Percentiles rank a stretch among this genome's conserved stretches.
Evolutionary conservation across 2,329 filamentous ascomycete species (phyloP).

Genomic region (Aspergillus novofumigatus): DNA sequence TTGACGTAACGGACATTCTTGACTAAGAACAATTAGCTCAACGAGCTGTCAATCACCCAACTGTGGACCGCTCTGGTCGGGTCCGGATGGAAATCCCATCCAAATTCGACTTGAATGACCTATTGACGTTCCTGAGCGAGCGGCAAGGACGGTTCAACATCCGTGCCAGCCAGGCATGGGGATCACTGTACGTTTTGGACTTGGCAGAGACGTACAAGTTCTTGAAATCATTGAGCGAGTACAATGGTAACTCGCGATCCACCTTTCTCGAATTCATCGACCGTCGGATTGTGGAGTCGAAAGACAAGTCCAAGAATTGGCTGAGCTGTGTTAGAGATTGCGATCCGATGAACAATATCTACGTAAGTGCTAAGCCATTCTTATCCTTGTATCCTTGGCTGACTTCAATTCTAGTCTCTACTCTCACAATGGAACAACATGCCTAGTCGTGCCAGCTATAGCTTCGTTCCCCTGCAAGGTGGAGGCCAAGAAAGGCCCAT

Average conservation of each 20-base stretch:
- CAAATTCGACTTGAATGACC: conserved; percentile 36
- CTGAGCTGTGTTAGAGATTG: conserved; percentile 38
- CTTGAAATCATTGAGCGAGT: conserved; percentile 35
- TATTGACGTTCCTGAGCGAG: conserved; percentile 35
- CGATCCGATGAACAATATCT: conserved; percentile 37
- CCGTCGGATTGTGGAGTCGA: conserved; percentile 41
- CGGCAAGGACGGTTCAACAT: conserved; percentile 42
- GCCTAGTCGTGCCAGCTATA: conserved; percentile 44
- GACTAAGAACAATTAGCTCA: conserved; percentile 33
- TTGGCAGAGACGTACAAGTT: conserved; percentile 41
- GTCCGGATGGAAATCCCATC: conserved; percentile 40
- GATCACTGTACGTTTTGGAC: conserved; percentile 40
- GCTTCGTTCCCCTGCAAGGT: conserved; percentile 32
- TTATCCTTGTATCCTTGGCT: neutral
- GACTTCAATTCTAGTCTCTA: conserved; percentile 26
- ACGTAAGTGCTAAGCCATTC: conserved; percentile 27
- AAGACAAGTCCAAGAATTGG: conserved; percentile 44
- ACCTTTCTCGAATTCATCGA: conserved; percentile 44
- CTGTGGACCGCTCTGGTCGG: conserved; percentile 30
- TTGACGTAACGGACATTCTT: neutral
- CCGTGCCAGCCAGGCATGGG: conserved; percentile 40
- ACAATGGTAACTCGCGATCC: conserved; percentile 35
- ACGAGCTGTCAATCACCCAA: conserved; percentile 41
- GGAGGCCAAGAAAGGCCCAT: conserved; percentile 33
- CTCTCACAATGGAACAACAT: conserved; percentile 45